Percentiles rank a stretch among this genome's conserved stretches.
Evolutionary conservation across 2,329 filamentous ascomycete species (phyloP).

Genomic region (Penicillium vulpinum): DNA sequence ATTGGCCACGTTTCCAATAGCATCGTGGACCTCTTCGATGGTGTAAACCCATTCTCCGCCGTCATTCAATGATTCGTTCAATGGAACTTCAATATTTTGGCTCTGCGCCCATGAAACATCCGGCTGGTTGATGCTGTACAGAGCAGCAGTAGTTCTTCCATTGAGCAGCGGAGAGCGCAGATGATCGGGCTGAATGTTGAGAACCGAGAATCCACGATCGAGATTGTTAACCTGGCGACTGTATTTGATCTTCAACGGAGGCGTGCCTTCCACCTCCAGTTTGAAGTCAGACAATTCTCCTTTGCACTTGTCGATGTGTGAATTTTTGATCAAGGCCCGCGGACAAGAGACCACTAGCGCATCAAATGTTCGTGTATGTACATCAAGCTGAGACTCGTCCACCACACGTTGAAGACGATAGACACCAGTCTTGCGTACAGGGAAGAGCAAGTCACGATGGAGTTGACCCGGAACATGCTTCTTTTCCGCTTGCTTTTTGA

Average conservation of each 20-base stretch:
- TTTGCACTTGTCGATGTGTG: constrained; percentile 69
- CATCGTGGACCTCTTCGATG: constrained; percentile 89
- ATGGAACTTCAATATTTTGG: constrained; percentile 72
- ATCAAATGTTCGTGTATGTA: constrained; percentile 72
- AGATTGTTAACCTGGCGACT: constrained; percentile 82
- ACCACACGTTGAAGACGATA: constrained; percentile 83
- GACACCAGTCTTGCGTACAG: constrained; percentile 80
- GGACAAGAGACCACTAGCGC: constrained; percentile 86
- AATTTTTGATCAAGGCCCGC: constrained; percentile 69
- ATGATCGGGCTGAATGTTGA: constrained; percentile 89
- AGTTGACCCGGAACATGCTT: constrained; percentile 48
- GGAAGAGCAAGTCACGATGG: constrained; percentile 69
- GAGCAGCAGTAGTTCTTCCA: constrained; percentile 56
- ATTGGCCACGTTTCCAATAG: constrained; percentile 78
- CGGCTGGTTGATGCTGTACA: constrained; percentile 55
- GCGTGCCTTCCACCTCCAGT: constrained; percentile 81
- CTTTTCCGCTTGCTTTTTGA: constrained; percentile 70
- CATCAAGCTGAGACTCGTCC: constrained; percentile 91
- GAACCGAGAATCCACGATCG: constrained; percentile 82
- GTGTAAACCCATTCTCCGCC: constrained; percentile 85
- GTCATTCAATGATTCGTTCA: constrained; percentile 84
- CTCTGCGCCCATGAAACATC: constrained; percentile 75
- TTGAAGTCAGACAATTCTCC: constrained; percentile 84
- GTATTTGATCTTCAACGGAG: constrained; percentile 90
- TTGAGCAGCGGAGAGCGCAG: constrained; percentile 75